phyloP scores from a whole-genome alignment of 768 basidiomycete species.

The Butyriboletus loyo region DNA sequence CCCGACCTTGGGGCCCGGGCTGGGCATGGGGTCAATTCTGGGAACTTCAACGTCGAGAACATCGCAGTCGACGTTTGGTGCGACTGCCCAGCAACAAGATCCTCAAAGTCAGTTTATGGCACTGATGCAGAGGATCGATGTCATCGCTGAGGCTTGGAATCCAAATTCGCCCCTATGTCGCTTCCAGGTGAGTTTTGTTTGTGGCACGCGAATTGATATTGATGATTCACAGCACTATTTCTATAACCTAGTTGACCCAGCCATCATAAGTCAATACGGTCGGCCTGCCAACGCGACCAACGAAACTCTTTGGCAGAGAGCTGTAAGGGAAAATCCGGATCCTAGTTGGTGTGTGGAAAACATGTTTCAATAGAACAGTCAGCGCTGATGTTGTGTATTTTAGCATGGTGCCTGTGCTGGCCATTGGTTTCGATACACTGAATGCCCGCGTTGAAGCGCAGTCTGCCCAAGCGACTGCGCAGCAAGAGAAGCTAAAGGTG shows the following conservation, averaged over 20 bases:
- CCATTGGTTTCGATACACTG: slow-evolving; percentile 78
- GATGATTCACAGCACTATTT: slow-evolving; percentile 59
- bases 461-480: slow-evolving; percentile 57
- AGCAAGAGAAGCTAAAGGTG: slow-evolving; percentile 65
- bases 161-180: slow-evolving; percentile 63
- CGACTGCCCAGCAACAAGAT: slow-evolving; percentile 52
- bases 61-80: slow-evolving; percentile 36
- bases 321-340: slow-evolving; percentile 78
- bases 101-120: slow-evolving; percentile 55
- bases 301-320: slow-evolving; percentile 75
- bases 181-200: slow-evolving; percentile 59
- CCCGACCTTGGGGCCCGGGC: slow-evolving; percentile 32
- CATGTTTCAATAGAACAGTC: neutral
- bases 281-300: slow-evolving; percentile 71
- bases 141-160: slow-evolving; percentile 69
- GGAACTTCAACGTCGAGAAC: slow-evolving; percentile 30
- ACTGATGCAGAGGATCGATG: slow-evolving; percentile 58
- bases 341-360: slow-evolving; percentile 53
- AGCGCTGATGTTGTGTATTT: slow-evolving; percentile 3
- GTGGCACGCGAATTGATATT: neutral
- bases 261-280: slow-evolving; percentile 60
- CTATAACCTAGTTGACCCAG: slow-evolving; percentile 79
- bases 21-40: slow-evolving; percentile 21
- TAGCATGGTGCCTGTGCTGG: slow-evolving; percentile 78
- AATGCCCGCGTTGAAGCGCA: slow-evolving; percentile 78